These are phyloP conservation scores for Pythium sukuiense DNA, from an alignment of 352 stramenopile species.

Conservation along the genomic window DNA sequence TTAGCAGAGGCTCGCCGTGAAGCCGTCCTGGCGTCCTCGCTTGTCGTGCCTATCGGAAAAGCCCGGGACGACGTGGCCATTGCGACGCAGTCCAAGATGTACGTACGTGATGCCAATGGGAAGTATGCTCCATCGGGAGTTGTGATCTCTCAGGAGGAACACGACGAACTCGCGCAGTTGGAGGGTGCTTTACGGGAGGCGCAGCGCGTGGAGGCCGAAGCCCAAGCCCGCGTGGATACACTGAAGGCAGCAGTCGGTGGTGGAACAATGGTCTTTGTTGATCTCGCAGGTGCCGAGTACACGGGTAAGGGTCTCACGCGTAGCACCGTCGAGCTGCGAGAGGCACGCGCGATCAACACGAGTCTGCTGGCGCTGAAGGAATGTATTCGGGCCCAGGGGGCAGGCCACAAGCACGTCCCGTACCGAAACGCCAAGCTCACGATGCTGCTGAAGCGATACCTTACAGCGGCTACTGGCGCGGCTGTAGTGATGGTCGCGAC, in stretches of 20 bases:
- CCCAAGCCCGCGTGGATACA: slow-evolving; percentile 20
- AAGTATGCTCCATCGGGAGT: slow-evolving; percentile 29
- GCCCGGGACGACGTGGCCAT: slow-evolving; percentile 52
- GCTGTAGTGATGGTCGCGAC: slow-evolving; percentile 50
- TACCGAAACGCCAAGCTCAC: slow-evolving; percentile 51
- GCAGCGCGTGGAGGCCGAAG: slow-evolving; percentile 28
- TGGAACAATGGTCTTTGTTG: slow-evolving; percentile 49
- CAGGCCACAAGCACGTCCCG: slow-evolving; percentile 27
- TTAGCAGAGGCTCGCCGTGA: slow-evolving; percentile 36
- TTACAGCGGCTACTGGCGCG: slow-evolving; percentile 23
- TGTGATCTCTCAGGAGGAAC: slow-evolving; percentile 25
- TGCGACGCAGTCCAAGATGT: slow-evolving; percentile 45
- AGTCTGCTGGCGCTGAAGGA: slow-evolving; percentile 56
- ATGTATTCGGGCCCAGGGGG: slow-evolving; percentile 38
- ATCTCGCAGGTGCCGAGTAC: slow-evolving; percentile 58
- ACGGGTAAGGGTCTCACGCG: slow-evolving; percentile 39
- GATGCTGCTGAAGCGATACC: slow-evolving; percentile 44
- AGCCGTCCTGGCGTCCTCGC: slow-evolving; percentile 34
- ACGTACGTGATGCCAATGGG: slow-evolving; percentile 27
- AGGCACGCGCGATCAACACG: slow-evolving; percentile 43
- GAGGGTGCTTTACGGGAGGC: slow-evolving; percentile 24
- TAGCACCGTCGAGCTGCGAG: slow-evolving; percentile 25
- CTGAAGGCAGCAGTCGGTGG: slow-evolving; percentile 17
- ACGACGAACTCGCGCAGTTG: slow-evolving; percentile 26
- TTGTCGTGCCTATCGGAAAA: slow-evolving; percentile 45